Conservation (phyloP, 805 yeast species). For the Wickerhamiella sergipiensis region DNA sequence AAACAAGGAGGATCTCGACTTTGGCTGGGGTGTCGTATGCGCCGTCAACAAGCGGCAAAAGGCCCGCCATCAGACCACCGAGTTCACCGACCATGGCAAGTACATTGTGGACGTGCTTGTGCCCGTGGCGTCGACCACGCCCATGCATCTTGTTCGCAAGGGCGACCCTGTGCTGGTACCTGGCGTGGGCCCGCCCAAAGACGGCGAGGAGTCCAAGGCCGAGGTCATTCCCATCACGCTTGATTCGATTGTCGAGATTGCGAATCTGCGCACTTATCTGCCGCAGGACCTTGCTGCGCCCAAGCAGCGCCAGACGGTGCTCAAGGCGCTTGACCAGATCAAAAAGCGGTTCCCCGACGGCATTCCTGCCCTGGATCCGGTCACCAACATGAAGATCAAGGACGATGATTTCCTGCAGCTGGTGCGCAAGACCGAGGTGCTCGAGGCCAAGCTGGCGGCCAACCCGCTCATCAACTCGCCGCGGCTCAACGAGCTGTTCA, state of each 20-base stretch:
- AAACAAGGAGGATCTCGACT: conserved; percentile 34
- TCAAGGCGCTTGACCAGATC: conserved; percentile 67
- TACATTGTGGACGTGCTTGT: conserved; percentile 79
- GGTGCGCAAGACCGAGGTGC: conserved; percentile 63
- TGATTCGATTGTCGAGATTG: conserved; percentile 57
- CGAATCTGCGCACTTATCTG: conserved; percentile 66
- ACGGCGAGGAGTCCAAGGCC: conserved; percentile 54
- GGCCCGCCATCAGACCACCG: conserved; percentile 37
- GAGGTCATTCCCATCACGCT: conserved; percentile 79
- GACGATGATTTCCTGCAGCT: conserved; percentile 64
- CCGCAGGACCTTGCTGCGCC: conserved; percentile 52
- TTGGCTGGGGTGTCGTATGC: conserved; percentile 95
- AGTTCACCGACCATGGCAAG: conserved; percentile 73
- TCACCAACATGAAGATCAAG: conserved; percentile 79
- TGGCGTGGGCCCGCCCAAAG: conserved; percentile 72
- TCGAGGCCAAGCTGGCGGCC: conserved; percentile 57
- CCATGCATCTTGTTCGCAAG: conserved; percentile 57
- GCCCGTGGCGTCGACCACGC: conserved; percentile 63
- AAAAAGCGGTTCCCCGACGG: conserved; percentile 79
- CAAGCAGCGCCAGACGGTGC: conserved; percentile 37
- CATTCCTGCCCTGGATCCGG: conserved; percentile 80
- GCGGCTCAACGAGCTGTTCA: conserved; percentile 48
- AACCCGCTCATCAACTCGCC: conserved; percentile 45
- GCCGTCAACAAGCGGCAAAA: conserved; percentile 53
- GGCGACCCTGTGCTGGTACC: conserved; percentile 68